Conservation (phyloP, 495 filamentous ascomycete species). For the Coniosporium apollinis region DNA sequence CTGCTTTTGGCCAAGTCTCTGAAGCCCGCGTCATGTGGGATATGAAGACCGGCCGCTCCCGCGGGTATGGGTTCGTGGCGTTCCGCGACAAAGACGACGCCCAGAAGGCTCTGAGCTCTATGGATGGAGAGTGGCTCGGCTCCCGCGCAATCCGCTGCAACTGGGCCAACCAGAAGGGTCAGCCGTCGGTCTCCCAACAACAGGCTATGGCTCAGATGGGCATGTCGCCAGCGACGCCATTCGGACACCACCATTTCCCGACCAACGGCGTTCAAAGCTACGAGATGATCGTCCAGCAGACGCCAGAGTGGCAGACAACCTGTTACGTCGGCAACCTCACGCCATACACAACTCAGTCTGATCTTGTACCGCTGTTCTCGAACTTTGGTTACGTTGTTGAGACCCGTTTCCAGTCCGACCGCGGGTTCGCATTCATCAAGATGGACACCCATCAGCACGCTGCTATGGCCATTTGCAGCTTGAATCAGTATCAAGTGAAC, state of each 20-base stretch:
- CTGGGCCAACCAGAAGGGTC: conserved; percentile 99
- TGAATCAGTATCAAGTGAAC: conserved; percentile 95
- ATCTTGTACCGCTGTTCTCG: conserved; percentile 90
- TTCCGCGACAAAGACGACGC: conserved; percentile 90
- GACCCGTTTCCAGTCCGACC: conserved; percentile 93
- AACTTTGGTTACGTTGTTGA: conserved; percentile 97
- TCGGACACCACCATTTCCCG: conserved; percentile 94
- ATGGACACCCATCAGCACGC: conserved; percentile 99
- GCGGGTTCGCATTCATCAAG: conserved; percentile 97
- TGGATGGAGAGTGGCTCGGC: conserved; percentile 99
- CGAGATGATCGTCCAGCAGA: conserved; percentile 94
- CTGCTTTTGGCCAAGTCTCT: conserved; percentile 91
- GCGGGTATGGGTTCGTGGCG: conserved; percentile 95
- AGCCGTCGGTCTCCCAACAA: conserved; percentile 95
- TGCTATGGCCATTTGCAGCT: conserved; percentile 93
- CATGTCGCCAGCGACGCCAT: conserved; percentile 93
- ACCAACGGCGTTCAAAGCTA: conserved; percentile 93
- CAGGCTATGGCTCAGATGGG: conserved; percentile 95
- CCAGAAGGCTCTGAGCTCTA: conserved; percentile 88
- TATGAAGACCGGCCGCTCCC: conserved; percentile 97
- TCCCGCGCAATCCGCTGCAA: conserved; percentile 98
- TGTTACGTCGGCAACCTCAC: conserved; percentile 97
- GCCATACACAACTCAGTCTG: conserved; percentile 91
- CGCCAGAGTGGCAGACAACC: conserved; percentile 97
- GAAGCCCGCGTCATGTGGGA: conserved; percentile 99